phyloP scores from a whole-genome alignment of 1,284 basidiomycete species.

The Singerocomus inundabilis region DNA sequence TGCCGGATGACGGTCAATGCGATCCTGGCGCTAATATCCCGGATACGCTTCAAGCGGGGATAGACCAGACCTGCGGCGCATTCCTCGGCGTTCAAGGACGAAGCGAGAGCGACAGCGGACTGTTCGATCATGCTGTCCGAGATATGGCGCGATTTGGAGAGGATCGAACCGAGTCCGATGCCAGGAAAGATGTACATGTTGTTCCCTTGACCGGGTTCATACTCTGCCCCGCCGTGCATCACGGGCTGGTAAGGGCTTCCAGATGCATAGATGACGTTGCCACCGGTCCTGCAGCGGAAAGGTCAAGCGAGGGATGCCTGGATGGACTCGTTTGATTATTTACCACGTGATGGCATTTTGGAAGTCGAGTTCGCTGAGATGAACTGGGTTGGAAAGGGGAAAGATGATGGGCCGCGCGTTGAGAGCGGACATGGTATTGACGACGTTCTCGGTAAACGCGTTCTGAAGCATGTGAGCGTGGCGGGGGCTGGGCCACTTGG shows the following conservation, averaged over 20 bases:
- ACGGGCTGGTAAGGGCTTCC: slow-evolving; percentile 74
- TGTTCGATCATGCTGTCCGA: slow-evolving; percentile 64
- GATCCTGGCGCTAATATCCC: slow-evolving; percentile 65
- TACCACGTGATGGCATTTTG: slow-evolving; percentile 70
- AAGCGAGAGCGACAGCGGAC: slow-evolving; percentile 60
- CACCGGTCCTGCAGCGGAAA: slow-evolving; percentile 48
- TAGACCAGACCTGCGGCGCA: slow-evolving; percentile 54
- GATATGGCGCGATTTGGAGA: slow-evolving; percentile 57
- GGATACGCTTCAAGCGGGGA: slow-evolving; percentile 62
- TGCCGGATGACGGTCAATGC: slow-evolving; percentile 60
- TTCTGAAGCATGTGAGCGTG: slow-evolving; percentile 36
- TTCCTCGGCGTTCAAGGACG: slow-evolving; percentile 64
- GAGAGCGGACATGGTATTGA: slow-evolving; percentile 66
- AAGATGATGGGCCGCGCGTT: slow-evolving; percentile 82
- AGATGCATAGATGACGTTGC: slow-evolving; percentile 73
- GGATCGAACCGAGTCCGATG: slow-evolving; percentile 67
- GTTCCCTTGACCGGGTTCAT: slow-evolving; percentile 80
- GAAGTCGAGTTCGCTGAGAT: slow-evolving; percentile 69
- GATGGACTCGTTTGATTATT: slow-evolving; percentile 7
- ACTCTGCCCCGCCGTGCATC: slow-evolving; percentile 47
- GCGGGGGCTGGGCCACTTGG: not conserved
- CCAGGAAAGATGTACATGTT: slow-evolving; percentile 73
- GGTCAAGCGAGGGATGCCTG: slow-evolving; percentile 1
- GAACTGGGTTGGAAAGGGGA: slow-evolving; percentile 80
- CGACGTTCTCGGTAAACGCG: slow-evolving; percentile 71